Base-by-base conservation (phyloP, 2,329 filamentous ascomycete genomes). In the Didymella exigua region DNA sequence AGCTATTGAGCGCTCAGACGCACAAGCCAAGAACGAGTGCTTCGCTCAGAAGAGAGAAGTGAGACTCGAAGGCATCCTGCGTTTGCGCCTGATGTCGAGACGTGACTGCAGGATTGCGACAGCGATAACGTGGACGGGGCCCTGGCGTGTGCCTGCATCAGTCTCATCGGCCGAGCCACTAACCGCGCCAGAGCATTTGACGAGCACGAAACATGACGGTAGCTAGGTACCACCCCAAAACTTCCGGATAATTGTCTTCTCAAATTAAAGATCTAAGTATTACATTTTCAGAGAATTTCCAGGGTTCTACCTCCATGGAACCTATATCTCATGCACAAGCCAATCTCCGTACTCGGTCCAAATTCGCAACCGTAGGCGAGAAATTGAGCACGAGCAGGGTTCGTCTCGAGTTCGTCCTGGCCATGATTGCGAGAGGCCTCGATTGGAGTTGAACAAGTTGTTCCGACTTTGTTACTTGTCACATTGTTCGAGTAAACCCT, bases 401-500 rank as follows among this genome's bases (percentile, higher is more conserved):
- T 19, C 23, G 46, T 40, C 26, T 45, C 16, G 9, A 33, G 19
- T 10, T 37, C 27, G 9, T 8, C 16, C 13, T 40, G 33, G 27
- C 18, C 13, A 40, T 24, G 23, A n/a, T n/a, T n/a, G 16, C 31
- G 31, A 49, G n/a, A n/a, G n/a, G 38, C 33, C 18, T 16, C n/a
- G 21, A 18, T 16, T 11, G n/a, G 16, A 18, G 21, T 45, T 26
- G n/a, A 23, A 38, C 26, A 54, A 24, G 24, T 13, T 5, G 7
- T 18, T 11, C 24, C 8, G 11, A n/a, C 10, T 27, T 45, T 27
- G 44, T 6, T 44, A n/a, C 16, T 26, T 41, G 13, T 45, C 33
- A 14, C 51, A 49, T 3, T 34, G 40, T 46, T 68, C 61, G 5
- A 68, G 53, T 29, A 58, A 55, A 36, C 65, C 24, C 59, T 70